These are phyloP conservation scores for Castanea sativa DNA, from an alignment of 306 rosid species.

Conservation along the genomic window DNA sequence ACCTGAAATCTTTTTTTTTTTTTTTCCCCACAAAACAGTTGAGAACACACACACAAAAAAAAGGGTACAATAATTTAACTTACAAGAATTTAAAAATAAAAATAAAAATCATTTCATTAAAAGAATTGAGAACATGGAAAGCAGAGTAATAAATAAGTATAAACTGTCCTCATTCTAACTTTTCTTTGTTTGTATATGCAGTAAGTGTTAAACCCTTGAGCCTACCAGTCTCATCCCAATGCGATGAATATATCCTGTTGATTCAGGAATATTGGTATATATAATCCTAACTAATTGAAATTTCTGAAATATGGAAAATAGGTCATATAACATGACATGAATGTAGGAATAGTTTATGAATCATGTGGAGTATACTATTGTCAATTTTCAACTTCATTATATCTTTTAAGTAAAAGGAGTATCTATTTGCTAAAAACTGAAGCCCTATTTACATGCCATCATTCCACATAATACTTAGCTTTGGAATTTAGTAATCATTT, in stretches of 20 bases:
- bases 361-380: neutral
- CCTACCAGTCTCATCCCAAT: neutral
- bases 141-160: neutral
- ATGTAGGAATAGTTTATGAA: neutral
- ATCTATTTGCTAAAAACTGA: neutral
- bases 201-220: neutral
- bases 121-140: neutral
- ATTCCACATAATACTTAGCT: neutral
- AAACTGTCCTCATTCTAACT: neutral
- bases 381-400: neutral
- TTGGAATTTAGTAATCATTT: neutral
- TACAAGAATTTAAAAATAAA: neutral
- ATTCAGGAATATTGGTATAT: neutral
- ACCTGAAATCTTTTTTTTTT: slow-evolving; percentile 19
- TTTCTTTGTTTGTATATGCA: neutral
- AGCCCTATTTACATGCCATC: no score
- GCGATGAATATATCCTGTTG: neutral
- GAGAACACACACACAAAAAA: neutral
- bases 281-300: neutral
- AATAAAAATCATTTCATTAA: neutral
- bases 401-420: neutral
- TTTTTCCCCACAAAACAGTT: neutral
- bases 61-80: neutral
- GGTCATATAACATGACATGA: neutral
- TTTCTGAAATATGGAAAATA: neutral